Evolutionary conservation across 306 rosid genomes (phyloP), one percentile per base, ranked within the genome.

Genomic region (Argentina anserina): DNA sequence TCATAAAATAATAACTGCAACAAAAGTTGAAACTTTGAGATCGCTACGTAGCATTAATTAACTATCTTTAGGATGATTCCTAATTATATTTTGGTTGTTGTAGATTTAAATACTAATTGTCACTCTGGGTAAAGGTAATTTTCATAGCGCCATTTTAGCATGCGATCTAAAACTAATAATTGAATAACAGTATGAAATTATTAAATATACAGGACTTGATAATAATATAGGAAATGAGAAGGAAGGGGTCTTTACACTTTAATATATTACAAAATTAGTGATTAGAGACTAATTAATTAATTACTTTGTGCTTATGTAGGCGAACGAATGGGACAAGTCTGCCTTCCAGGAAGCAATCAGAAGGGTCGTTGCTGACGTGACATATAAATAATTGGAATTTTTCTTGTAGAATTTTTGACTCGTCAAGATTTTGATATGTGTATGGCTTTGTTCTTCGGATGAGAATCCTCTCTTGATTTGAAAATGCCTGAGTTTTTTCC

Each of bases 311-410:
- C 3, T 49, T 37, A 20, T 33, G 71, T 56, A 93, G 98, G 88
- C 73, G 74, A 77, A 79, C 65, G 98, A 89, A 25, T 90, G 94
- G 97, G 97, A 93, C 92, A 88, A 83, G 73, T 23, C 87, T 60
- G 80, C 86, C 87, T 93, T 93, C 96, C 82, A 50, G 86, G 98
- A 93, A 87, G 97, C 98, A 75, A 90, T 90, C 50, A 86, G 86
- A 71, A 86, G 97, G 68, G 85, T 89, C 2, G 90, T 86, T 83
- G 87, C 77, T 42, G 87, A 90, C 84, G 67, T 86, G 78, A 73
- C 70, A 63, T 81, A 60, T 23, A 80, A 56, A 65, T 64, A 74
- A 26, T 17, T 25, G 63, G 36, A 56, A n/a, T 50, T n/a, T 20
- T 46, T 46, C n/a, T 18, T 20, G 1, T n/a, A 1, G 62, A 55